phyloP scores from a whole-genome alignment of 306 rosid species.

The Medicago ruthenica region DNA sequence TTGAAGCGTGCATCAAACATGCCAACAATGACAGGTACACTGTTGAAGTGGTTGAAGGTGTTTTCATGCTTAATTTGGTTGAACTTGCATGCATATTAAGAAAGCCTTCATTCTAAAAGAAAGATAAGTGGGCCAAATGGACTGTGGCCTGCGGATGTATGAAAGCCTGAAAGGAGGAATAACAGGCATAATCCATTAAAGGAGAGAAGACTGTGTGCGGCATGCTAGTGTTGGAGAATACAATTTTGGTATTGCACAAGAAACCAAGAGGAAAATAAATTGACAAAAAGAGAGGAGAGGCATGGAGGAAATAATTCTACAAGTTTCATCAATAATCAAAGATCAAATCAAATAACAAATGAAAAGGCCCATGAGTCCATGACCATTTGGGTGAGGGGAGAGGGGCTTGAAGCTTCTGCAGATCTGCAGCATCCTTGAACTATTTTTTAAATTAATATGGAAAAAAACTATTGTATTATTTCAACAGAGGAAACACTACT shows the following conservation, averaged over 20 bases:
- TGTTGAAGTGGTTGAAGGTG: conserved; percentile 25
- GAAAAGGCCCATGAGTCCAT: too few species aligned
- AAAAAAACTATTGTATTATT: not conserved
- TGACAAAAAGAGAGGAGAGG: not conserved
- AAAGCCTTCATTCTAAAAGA: not conserved
- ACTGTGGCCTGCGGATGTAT: not conserved
- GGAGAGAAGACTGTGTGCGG: not conserved
- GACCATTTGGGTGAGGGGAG: not conserved
- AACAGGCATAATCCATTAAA: not conserved
- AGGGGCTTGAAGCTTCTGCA: conserved; percentile 19
- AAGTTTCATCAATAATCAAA: too few species aligned
- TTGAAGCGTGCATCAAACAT: conserved; percentile 29
- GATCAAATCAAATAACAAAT: too few species aligned
- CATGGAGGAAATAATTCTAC: not conserved
- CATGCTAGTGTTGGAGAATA: conserved; percentile 1
- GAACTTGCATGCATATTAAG: conserved; percentile 8
- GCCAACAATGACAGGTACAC: conserved; percentile 19
- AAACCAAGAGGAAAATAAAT: conserved; percentile 10
- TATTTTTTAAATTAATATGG: not conserved
- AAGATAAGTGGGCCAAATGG: not conserved
- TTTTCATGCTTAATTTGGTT: not conserved
- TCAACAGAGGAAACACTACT: not conserved
- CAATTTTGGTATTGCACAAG: not conserved
- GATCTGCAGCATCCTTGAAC: conserved; percentile 14
- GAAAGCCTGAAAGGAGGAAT: conserved; percentile 2